Evolutionary conservation across 169 alveolate genomes (phyloP).

Genomic region (Miamiensis avidus): DNA sequence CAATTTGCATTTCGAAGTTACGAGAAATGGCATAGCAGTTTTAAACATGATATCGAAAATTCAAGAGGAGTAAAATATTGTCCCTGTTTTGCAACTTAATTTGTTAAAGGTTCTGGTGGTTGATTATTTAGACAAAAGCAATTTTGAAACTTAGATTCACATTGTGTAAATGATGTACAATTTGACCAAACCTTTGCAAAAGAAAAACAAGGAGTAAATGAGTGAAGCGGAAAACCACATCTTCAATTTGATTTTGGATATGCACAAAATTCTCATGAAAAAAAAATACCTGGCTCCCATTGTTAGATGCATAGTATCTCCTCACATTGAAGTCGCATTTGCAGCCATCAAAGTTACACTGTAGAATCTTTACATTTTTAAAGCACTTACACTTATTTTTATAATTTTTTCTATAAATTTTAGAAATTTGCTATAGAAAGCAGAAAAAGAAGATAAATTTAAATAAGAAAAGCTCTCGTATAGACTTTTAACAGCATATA

Average conservation of each 20-base stretch:
- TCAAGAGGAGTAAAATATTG: background rate
- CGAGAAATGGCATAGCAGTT: constrained; percentile 31
- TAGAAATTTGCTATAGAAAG: background rate
- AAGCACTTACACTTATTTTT: background rate
- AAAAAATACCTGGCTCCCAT: constrained; percentile 22
- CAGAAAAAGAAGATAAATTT: background rate
- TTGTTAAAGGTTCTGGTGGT: background rate
- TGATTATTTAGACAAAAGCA: constrained; percentile 7
- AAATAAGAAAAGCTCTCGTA: background rate
- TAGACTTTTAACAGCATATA: background rate
- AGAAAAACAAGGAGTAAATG: background rate
- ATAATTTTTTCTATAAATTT: background rate
- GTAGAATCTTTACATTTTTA: background rate
- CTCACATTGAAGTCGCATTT: constrained; percentile 3
- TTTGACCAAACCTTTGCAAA: background rate
- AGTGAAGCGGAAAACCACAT: background rate
- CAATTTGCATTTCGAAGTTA: constrained; percentile 28
- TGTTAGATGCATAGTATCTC: constrained; percentile 15
- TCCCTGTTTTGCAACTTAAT: constrained; percentile 12
- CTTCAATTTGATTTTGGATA: background rate
- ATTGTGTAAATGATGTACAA: background rate
- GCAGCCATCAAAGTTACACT: background rate
- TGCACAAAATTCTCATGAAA: background rate
- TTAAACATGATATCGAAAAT: constrained; percentile 10
- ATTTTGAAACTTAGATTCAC: constrained; percentile 17